Base-by-base conservation (phyloP, 495 filamentous ascomycete species). In the Penicillium macrosclerotiorum region DNA sequence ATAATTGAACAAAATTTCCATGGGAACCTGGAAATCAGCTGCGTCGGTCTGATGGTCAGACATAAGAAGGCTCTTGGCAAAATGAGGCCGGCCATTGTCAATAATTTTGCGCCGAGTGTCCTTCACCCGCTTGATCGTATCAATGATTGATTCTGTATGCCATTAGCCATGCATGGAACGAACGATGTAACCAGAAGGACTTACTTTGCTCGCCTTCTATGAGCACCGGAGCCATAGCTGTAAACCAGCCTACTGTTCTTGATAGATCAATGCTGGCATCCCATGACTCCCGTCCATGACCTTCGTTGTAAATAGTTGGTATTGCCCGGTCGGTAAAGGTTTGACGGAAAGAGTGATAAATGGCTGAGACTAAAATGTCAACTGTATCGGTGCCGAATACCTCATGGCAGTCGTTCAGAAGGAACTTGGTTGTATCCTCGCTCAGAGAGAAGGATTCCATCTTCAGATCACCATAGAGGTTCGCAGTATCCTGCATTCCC, bases 1-100 rank as follows among this genome's bases (percentile, higher is more conserved):
- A 52, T 87, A 87, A 49, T 83, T 86, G 60, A 88, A 85, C 3
- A 83, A 69, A 24, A 88, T 76, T 64, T 89, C 85, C 34, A 87
- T 65, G 1, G 84, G 84, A 56, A 76, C 74, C 17, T 62, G 55
- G 24, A 79, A 78, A 8, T 64, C 63, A 19, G 68, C 45, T n/a
- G n/a, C n/a, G 33, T 60, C 42, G 11, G 72, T 52, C 8, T 74
- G 64, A 20, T 69, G 72, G 3, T 65, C 47, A 12, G 72, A 54
- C 11, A 70, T 64, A 17, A 81, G 68, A 20, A 82, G 67, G 11
- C 72, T 74, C 37, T 68, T 67, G 0, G 77, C 69, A 33, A 78
- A 78, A 59, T 74, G 75, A 13, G 65, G 55, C 20, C 68, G 60
- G n/a, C 70, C 74, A 44, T 68, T 68, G 26, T 63, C 55, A 1